Conservation (phyloP, 208 protist species). For the Crithidia fasciculata region DNA sequence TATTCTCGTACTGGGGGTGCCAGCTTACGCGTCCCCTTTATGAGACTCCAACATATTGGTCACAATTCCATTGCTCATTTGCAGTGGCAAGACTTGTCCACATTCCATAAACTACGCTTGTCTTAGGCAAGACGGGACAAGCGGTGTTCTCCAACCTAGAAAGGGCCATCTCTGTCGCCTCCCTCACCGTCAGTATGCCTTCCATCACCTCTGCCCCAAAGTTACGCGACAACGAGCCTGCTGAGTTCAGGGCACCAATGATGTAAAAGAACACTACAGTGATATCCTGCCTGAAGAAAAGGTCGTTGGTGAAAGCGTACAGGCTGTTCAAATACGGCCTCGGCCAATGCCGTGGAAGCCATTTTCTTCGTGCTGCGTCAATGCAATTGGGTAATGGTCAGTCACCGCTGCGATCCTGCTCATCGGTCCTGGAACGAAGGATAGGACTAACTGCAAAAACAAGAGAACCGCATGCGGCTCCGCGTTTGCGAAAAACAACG, state of each 20-base stretch:
- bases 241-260: neutral
- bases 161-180: neutral
- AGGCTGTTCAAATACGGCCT: conserved; percentile 5
- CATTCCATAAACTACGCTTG: conserved; percentile 7
- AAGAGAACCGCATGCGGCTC: conserved; percentile 5
- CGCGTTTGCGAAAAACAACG: conserved; percentile 6
- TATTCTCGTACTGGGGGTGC: neutral
- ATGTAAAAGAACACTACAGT: conserved; percentile 4
- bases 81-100: conserved; percentile 8
- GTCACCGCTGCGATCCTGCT: conserved; percentile 2
- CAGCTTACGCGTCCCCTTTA: neutral
- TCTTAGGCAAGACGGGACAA: neutral
- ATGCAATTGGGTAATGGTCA: conserved; percentile 8
- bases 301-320: conserved; percentile 17
- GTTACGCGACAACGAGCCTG: conserved; percentile 8
- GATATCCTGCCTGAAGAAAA: conserved; percentile 4
- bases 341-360: conserved; percentile 8
- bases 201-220: conserved; percentile 4
- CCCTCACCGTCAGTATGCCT: neutral
- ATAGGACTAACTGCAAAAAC: neutral
- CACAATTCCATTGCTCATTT: conserved; percentile 13
- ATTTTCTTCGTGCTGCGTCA: conserved; percentile 5
- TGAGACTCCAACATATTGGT: conserved; percentile 7
- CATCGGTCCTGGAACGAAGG: neutral
- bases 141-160: conserved; percentile 1